Conservation (phyloP, 768 basidiomycete genomes). For the Boletus fagicola region DNA sequence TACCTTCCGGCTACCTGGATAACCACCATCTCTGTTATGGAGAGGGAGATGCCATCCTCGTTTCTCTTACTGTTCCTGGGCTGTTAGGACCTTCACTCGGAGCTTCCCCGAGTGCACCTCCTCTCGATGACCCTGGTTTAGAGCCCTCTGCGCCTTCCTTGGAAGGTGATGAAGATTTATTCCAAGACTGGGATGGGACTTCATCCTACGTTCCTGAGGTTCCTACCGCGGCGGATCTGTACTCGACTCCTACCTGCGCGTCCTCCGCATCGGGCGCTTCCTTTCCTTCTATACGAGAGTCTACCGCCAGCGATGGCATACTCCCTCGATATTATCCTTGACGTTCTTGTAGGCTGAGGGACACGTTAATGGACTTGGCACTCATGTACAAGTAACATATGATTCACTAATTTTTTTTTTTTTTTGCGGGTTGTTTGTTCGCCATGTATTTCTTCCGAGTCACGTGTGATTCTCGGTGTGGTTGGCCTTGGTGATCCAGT, state of each 20-base stretch:
- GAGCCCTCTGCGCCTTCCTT: conserved; percentile 49
- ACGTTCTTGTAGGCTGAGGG: conserved; percentile 6
- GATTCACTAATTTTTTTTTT: conserved; percentile 22
- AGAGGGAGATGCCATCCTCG: conserved; percentile 30
- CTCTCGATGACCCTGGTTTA: conserved; percentile 28
- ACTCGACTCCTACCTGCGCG: background rate
- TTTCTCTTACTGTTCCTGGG: conserved; percentile 35
- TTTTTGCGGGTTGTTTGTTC: background rate
- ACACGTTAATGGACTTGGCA: conserved; percentile 9
- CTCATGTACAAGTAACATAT: conserved; percentile 25
- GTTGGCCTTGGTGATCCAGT: background rate
- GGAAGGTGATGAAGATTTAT: conserved; percentile 24
- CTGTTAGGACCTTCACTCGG: conserved; percentile 51
- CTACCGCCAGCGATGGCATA: conserved; percentile 14
- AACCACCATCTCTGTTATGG: conserved; percentile 39
- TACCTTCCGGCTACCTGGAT: conserved; percentile 37
- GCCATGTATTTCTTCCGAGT: background rate
- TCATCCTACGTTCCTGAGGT: conserved; percentile 5
- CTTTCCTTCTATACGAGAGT: background rate
- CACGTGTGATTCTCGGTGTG: conserved; percentile 5
- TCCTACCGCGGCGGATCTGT: conserved; percentile 1
- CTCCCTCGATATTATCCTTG: conserved; percentile 33
- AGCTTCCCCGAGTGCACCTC: conserved; percentile 33
- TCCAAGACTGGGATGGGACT: conserved; percentile 22
- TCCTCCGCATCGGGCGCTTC: conserved; percentile 4